Evolutionary conservation across 805 yeast species (phyloP).

Genomic region (Pichia rugopelliculosa): DNA sequence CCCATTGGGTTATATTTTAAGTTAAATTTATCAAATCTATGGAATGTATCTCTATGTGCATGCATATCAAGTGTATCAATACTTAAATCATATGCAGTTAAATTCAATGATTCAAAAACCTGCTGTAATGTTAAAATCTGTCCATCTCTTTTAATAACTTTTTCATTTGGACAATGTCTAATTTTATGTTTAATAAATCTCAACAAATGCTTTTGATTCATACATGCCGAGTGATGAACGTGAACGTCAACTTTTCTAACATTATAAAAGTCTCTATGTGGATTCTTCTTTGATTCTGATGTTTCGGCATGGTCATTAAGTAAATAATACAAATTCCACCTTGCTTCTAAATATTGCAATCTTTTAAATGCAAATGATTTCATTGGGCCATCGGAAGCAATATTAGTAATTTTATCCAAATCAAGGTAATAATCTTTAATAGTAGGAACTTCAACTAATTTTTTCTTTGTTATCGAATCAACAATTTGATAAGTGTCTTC

Average conservation of each 20-base stretch:
- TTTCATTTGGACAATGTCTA: constrained; percentile 78
- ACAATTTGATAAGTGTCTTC: constrained; percentile 57
- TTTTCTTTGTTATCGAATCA: constrained; percentile 23
- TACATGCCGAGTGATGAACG: constrained; percentile 98
- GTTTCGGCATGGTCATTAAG: constrained; percentile 91
- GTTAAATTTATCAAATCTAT: constrained; percentile 94
- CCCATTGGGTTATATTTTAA: constrained; percentile 97
- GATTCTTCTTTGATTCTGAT: constrained; percentile 82
- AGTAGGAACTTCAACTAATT: constrained; percentile 65
- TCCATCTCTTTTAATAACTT: constrained; percentile 91
- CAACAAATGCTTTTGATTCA: constrained; percentile 95
- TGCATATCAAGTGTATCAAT: constrained; percentile 99
- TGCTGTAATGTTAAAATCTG: constrained; percentile 76
- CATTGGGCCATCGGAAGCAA: constrained; percentile 92
- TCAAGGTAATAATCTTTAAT: constrained; percentile 81
- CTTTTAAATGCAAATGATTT: constrained; percentile 94
- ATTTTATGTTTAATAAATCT: constrained; percentile 93
- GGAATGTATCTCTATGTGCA: constrained; percentile 97
- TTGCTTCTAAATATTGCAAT: constrained; percentile 88
- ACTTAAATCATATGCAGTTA: constrained; percentile 90
- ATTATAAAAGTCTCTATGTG: constrained; percentile 95
- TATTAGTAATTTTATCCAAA: constrained; percentile 59
- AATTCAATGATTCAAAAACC: constrained; percentile 83
- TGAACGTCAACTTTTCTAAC: constrained; percentile 97
- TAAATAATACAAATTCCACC: constrained; percentile 86